phyloP scores from a whole-genome alignment of 2,329 filamentous ascomycete genomes.

The Scortechinia acanthostroma region DNA sequence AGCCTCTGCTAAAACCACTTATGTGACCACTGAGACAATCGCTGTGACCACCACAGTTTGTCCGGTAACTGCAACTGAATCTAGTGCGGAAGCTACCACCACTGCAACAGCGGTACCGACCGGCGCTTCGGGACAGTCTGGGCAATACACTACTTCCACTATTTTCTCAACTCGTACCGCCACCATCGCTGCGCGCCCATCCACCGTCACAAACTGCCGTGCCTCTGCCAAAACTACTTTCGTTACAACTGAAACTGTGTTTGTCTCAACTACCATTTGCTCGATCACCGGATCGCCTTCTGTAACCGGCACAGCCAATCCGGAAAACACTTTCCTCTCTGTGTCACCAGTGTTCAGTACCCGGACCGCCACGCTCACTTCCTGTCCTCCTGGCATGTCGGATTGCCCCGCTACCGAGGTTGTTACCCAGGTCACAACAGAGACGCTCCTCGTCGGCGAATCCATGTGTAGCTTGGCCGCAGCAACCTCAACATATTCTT shows the following conservation, averaged over 20 bases:
- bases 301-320: neutral
- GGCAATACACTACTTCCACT: slow-evolving; percentile 7
- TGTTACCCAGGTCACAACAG: neutral
- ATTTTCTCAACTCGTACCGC: slow-evolving; percentile 9
- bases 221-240: slow-evolving; percentile 6
- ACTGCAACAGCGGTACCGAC: too few relatives aligned
- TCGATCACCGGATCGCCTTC: slow-evolving; percentile 5
- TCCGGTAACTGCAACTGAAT: slow-evolving; percentile 6
- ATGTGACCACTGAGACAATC: slow-evolving; percentile 9
- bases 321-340: neutral
- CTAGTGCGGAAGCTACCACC: too few relatives aligned
- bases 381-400: neutral
- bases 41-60: slow-evolving; percentile 8
- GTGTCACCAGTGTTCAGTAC: neutral
- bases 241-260: slow-evolving; percentile 9
- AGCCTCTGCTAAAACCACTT: too few relatives aligned
- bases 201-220: slow-evolving; percentile 8
- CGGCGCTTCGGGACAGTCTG: neutral
- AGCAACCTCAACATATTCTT: too few relatives aligned
- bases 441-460: neutral
- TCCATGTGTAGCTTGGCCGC: too few relatives aligned
- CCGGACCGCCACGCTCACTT: neutral
- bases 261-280: slow-evolving; percentile 8
- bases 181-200: slow-evolving; percentile 10
- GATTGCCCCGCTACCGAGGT: neutral